Evolutionary conservation across 2,329 filamentous ascomycete species (phyloP), one percentile per base, ranked within the genome.

Genomic region (Aspergillus versicolor): DNA sequence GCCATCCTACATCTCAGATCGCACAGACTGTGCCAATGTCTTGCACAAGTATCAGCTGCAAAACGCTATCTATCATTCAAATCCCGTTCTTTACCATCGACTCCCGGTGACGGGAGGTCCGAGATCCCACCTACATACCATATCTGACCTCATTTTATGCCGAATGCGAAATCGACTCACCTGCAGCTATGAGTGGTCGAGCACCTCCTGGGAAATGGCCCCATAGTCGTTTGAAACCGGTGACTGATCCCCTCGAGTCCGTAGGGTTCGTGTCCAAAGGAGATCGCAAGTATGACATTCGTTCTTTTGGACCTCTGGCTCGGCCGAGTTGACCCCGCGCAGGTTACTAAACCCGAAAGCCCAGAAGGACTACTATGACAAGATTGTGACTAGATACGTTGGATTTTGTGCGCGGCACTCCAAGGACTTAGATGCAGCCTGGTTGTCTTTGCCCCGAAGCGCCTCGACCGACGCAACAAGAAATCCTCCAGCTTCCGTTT

Each of bases 211-310:
- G 51, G 40, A 65, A 60, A 59, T 56, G 61, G 50, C 52, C 57
- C 27, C 66, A 66, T 56, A 71, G 67, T 58, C 72, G 89, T 61
- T 78, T 95, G 62, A 92, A 89, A 72, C 88, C 90, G 12, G 82
- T 88, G 59, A 84, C 88, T 56, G 92, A 97, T 72, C 85, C 90
- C 13, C 79, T 97, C 27, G 90, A 95, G 65, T 83, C 81, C 59
- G 89, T 95, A 64, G 92, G 93, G 2, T 82, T 96, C 63, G 91
- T 91, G 4, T 96, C 92, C 2, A 97, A 96, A 70, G 93, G 93
- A 52, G 93, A 97, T 73, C 89, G 82, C 47, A 88, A 89, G 92
- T 93, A 79, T 52, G 67, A 40, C 55, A 34, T 44, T 19, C 22
- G 13, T 37, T 17, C 19, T 37, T 11, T 21, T 34, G 15, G 34